phyloP scores from a whole-genome alignment of 2,329 filamentous ascomycete species.

The Emmonsiellopsis sp. region DNA sequence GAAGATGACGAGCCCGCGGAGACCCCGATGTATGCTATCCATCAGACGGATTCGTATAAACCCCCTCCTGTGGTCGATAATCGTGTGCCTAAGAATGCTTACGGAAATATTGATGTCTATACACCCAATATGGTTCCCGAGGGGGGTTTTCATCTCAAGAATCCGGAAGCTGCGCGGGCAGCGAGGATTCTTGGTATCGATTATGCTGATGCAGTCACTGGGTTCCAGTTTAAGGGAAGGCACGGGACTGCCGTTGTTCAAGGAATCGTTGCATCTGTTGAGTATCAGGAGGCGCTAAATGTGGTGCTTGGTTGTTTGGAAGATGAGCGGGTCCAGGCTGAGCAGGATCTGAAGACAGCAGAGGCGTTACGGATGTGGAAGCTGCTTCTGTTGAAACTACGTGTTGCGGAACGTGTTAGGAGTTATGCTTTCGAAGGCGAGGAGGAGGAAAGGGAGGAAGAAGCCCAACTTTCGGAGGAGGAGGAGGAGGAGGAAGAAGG shows the following conservation, averaged over 20 bases:
- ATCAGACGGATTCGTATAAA: conserved; percentile 60
- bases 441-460: conserved; percentile 26
- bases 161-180: conserved; percentile 56
- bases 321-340: conserved; percentile 54
- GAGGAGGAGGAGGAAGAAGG: conserved; percentile 22
- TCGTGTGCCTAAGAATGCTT: conserved; percentile 53
- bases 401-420: conserved; percentile 64
- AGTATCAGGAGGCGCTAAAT: conserved; percentile 62
- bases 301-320: conserved; percentile 59
- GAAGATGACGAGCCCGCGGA: conserved; percentile 42
- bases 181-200: conserved; percentile 70
- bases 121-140: conserved; percentile 54
- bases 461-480: conserved; percentile 21
- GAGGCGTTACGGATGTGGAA: conserved; percentile 49
- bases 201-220: conserved; percentile 80
- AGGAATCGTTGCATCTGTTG: conserved; percentile 65
- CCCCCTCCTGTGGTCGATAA: conserved; percentile 69
- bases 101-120: conserved; percentile 55
- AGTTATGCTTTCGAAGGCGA: conserved; percentile 37
- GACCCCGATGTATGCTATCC: conserved; percentile 48
- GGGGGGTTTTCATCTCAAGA: conserved; percentile 49
- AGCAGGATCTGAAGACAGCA: conserved; percentile 44
- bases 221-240: conserved; percentile 78
- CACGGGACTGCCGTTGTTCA: conserved; percentile 75
- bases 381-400: conserved; percentile 51